phyloP scores from a whole-genome alignment of 345 rosid genomes.

The Boechera retrofracta region DNA sequence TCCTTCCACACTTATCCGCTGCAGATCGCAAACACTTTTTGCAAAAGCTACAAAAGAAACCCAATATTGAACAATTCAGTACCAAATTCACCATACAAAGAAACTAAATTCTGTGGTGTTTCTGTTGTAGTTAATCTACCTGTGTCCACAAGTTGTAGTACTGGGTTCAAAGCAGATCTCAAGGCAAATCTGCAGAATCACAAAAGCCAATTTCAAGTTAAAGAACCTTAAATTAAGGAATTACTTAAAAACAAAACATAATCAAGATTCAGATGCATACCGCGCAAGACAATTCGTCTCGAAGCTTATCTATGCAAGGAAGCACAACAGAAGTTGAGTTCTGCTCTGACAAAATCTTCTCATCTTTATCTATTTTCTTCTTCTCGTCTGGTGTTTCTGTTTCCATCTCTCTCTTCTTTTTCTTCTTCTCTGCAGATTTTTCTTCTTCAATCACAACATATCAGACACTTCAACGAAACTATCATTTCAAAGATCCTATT shows the following conservation, averaged over 20 bases:
- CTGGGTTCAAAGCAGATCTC: conserved; percentile 97
- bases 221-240: conserved; percentile 4
- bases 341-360: conserved; percentile 33
- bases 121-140: conserved; percentile 48
- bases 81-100: conserved; percentile 1
- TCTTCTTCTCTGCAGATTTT: conserved; percentile 46
- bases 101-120: not conserved
- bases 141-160: conserved; percentile 95
- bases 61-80: conserved; percentile 19
- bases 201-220: not conserved
- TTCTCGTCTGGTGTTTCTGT: conserved; percentile 38
- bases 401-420: conserved; percentile 40
- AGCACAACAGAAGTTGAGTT: conserved; percentile 42
- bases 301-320: conserved; percentile 80
- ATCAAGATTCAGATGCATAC: conserved; percentile 52
- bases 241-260: not conserved
- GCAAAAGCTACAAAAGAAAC: conserved; percentile 69
- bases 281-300: conserved; percentile 94
- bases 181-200: conserved; percentile 72
- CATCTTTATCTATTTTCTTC: conserved; percentile 37
- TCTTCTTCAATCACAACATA: conserved; percentile 31
- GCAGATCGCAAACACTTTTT: conserved; percentile 84
- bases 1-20: conserved; percentile 90
- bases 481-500: not conserved
- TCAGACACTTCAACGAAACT: not conserved